These are phyloP conservation scores for Neurospora sp. DNA, from an alignment of 495 filamentous ascomycete genomes.

Conservation along the genomic window DNA sequence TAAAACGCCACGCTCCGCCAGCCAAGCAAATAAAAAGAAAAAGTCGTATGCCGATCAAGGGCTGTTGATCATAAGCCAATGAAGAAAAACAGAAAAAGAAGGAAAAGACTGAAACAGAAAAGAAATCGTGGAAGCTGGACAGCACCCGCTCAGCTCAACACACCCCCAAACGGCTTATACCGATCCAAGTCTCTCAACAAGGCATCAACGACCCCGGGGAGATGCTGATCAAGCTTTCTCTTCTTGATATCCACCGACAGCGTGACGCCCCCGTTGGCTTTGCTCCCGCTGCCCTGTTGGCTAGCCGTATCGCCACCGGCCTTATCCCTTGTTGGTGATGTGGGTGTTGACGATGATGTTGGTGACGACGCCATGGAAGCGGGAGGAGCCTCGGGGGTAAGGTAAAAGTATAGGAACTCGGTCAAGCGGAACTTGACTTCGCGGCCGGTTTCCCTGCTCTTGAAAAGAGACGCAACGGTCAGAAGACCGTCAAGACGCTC, in stretches of 20 bases:
- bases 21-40: slow-evolving; percentile 4
- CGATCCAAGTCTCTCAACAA: slow-evolving; percentile 83
- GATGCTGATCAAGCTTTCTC: slow-evolving; percentile 62
- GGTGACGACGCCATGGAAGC: slow-evolving; percentile 26
- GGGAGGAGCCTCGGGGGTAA: slow-evolving; percentile 79
- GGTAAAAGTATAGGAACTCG: slow-evolving; percentile 95
- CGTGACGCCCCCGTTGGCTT: slow-evolving; percentile 27
- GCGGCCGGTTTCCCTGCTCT: slow-evolving; percentile 64
- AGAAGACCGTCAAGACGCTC: slow-evolving; percentile 87
- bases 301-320: slow-evolving; percentile 19
- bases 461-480: slow-evolving; percentile 90
- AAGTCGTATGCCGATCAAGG: not conserved
- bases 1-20: not conserved
- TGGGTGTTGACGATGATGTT: slow-evolving; percentile 16
- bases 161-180: slow-evolving; percentile 57
- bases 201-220: slow-evolving; percentile 78
- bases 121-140: not conserved
- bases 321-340: slow-evolving; percentile 30
- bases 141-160: slow-evolving; percentile 22
- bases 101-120: not conserved
- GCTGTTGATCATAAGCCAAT: not conserved
- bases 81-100: not conserved
- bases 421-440: slow-evolving; percentile 89
- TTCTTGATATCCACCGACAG: slow-evolving; percentile 83
- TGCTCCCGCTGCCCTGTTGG: slow-evolving; percentile 6